These are phyloP conservation scores for Scleroderma bovista DNA, from an alignment of 768 basidiomycete species.

Conservation along the genomic window DNA sequence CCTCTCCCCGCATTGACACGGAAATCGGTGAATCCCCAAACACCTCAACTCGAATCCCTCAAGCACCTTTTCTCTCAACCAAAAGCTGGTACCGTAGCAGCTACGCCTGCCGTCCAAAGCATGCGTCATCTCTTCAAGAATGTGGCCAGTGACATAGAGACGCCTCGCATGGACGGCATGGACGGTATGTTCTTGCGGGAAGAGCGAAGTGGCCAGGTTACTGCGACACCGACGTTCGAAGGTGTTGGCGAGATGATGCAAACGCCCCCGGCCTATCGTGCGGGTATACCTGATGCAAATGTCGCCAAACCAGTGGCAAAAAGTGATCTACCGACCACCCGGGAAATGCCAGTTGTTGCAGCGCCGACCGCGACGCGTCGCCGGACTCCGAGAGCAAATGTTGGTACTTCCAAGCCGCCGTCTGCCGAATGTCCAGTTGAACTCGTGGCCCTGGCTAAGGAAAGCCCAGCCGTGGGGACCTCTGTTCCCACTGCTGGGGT, in stretches of 20 bases:
- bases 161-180: slow-evolving; percentile 32
- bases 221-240: slow-evolving; percentile 21
- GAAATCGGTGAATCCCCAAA: slow-evolving; percentile 10
- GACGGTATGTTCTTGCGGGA: slow-evolving; percentile 25
- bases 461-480: no score
- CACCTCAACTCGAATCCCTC: slow-evolving; percentile 25
- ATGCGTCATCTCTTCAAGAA: slow-evolving; percentile 29
- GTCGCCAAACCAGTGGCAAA: neutral
- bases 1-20: slow-evolving; percentile 1
- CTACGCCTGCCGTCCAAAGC: slow-evolving; percentile 22
- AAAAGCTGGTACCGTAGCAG: slow-evolving; percentile 9
- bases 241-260: slow-evolving; percentile 26
- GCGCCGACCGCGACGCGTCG: slow-evolving; percentile 13
- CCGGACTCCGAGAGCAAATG: slow-evolving; percentile 1
- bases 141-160: slow-evolving; percentile 12
- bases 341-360: neutral
- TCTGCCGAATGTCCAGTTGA: neutral
- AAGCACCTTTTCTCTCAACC: slow-evolving; percentile 27
- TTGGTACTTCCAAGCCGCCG: neutral
- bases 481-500: neutral
- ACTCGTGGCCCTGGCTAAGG: neutral
- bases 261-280: slow-evolving; percentile 22
- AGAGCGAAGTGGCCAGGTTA: slow-evolving; percentile 3
- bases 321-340: neutral
- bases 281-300: neutral